These are phyloP conservation scores for Coemansia aciculifera DNA, from an alignment of 192 early-diverging fungal species.

Conservation along the genomic window DNA sequence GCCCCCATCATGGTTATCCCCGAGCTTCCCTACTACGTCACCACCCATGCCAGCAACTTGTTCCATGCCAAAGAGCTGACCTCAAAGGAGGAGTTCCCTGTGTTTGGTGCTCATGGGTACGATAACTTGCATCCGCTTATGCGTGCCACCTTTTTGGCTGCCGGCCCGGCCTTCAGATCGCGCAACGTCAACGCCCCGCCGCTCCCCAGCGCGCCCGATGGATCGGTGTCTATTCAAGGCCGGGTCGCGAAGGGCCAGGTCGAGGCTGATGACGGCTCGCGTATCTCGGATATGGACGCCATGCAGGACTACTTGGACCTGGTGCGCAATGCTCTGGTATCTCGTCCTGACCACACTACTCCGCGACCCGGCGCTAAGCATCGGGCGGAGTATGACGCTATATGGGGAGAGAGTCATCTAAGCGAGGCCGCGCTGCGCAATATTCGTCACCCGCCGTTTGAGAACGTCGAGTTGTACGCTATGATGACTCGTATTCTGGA, in stretches of 20 bases:
- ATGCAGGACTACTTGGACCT: slow-evolving; percentile 45
- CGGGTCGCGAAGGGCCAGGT: slow-evolving; percentile 10
- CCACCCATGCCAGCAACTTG: slow-evolving; percentile 27
- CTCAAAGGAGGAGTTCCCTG: slow-evolving; percentile 19
- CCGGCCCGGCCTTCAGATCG: slow-evolving; percentile 64
- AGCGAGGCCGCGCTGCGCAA: slow-evolving; percentile 17
- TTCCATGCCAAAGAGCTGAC: slow-evolving; percentile 3
- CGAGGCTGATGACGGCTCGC: slow-evolving; percentile 18
- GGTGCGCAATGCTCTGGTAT: slow-evolving; percentile 27
- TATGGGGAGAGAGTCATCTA: slow-evolving; percentile 38
- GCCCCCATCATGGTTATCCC: slow-evolving; percentile 74
- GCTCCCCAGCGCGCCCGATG: neutral
- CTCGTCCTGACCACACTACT: neutral
- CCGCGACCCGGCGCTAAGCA: slow-evolving; percentile 10
- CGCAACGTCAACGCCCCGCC: slow-evolving; percentile 10
- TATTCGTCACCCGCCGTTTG: slow-evolving; percentile 57
- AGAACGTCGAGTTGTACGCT: slow-evolving; percentile 74
- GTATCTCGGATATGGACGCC: slow-evolving; percentile 41
- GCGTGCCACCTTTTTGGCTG: slow-evolving; percentile 82
- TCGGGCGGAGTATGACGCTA: slow-evolving; percentile 30
- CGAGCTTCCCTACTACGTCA: slow-evolving; percentile 64
- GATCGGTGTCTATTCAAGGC: slow-evolving; percentile 2
- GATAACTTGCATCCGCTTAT: slow-evolving; percentile 73
- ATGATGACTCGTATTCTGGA: slow-evolving; percentile 61
- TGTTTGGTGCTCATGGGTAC: slow-evolving; percentile 81